Conservation (phyloP, 441 rosid genomes). For the Pelargonium australe region DNA sequence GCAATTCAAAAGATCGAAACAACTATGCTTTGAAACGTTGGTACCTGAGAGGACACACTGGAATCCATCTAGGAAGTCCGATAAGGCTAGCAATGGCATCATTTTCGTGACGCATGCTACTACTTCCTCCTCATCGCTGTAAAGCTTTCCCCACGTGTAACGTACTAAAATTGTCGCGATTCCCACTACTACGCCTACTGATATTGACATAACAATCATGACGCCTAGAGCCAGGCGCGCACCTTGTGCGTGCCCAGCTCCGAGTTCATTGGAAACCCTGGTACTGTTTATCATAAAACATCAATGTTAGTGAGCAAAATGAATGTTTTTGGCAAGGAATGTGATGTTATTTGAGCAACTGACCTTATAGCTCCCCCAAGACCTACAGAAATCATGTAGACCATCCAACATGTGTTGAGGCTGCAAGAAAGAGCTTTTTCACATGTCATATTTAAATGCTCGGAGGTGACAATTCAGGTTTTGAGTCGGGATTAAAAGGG, state of each 20-base stretch:
- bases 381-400: constrained; percentile 46
- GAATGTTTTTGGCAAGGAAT: no score
- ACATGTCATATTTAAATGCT: no score
- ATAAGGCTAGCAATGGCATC: constrained; percentile 40
- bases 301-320: background rate
- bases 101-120: constrained; percentile 35
- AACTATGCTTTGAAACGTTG: background rate
- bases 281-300: constrained; percentile 21
- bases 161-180: constrained; percentile 28
- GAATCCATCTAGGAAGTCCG: constrained; percentile 44
- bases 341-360: background rate
- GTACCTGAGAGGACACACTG: constrained; percentile 46
- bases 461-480: no score
- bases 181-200: constrained; percentile 29
- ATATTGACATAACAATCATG: constrained; percentile 31
- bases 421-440: constrained; percentile 17
- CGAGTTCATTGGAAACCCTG: constrained; percentile 43
- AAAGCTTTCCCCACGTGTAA: constrained; percentile 36
- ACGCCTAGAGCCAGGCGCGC: constrained; percentile 31
- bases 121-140: constrained; percentile 43
- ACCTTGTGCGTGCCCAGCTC: constrained; percentile 30
- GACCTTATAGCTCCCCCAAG: constrained; percentile 51
- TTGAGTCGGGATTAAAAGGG: no score
- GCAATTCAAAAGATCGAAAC: background rate
- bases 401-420: constrained; percentile 51